Conservation (phyloP, 306 rosid genomes). For the Inga leiocalycina region DNA sequence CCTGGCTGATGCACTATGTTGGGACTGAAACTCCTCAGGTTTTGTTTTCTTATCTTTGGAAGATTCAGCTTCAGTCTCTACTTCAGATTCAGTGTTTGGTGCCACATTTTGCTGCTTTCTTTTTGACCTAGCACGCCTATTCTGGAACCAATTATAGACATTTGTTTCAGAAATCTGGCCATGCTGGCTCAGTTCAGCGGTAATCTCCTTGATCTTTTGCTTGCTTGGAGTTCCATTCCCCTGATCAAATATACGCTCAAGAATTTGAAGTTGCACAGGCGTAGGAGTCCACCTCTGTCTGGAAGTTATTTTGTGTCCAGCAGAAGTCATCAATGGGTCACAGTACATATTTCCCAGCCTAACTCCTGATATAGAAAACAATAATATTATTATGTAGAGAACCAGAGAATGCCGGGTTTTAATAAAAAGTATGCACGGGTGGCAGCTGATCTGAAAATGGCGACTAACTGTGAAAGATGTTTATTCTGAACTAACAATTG, state of each 20-base stretch:
- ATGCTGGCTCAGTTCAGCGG: conserved; percentile 84
- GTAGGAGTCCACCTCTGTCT: conserved; percentile 99
- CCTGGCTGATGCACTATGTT: conserved; percentile 46
- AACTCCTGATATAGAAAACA: conserved; percentile 61
- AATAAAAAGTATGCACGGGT: neutral
- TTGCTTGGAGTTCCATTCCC: conserved; percentile 97
- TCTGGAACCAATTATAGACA: conserved; percentile 98
- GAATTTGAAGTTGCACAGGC: conserved; percentile 84
- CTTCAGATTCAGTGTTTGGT: conserved; percentile 75
- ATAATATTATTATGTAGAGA: conserved; percentile 17
- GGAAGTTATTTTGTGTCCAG: conserved; percentile 85
- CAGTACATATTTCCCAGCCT: conserved; percentile 83
- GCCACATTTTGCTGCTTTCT: conserved; percentile 74
- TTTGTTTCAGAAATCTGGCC: conserved; percentile 95
- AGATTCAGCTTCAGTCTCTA: conserved; percentile 83
- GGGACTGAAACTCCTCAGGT: conserved; percentile 66
- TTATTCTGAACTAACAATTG: neutral
- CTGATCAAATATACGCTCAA: conserved; percentile 83
- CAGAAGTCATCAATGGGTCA: conserved; percentile 75
- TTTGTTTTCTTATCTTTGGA: conserved; percentile 86
- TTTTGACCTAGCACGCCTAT: conserved; percentile 92
- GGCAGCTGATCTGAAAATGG: neutral
- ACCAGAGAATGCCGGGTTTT: conserved; percentile 6
- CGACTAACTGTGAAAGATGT: neutral
- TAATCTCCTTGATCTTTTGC: conserved; percentile 90